phyloP scores from a whole-genome alignment of 1,139 yeast genomes.

The Zhuliangozyma parablackwelliae region DNA sequence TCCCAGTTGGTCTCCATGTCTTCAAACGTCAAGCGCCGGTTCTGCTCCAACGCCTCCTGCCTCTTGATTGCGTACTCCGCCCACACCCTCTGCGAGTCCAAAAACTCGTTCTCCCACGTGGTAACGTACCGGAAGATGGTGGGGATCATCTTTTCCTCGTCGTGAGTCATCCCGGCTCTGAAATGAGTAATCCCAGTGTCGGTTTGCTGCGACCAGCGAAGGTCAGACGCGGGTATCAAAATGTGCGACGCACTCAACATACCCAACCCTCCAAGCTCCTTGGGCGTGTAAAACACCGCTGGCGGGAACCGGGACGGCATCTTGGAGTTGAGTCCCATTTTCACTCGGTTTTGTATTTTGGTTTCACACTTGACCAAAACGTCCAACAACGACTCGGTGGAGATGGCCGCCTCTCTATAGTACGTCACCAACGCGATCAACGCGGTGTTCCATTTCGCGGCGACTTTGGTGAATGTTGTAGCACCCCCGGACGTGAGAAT shows the following conservation, averaged over 20 bases:
- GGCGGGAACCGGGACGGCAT: constrained; percentile 99
- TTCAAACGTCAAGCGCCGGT: constrained; percentile 83
- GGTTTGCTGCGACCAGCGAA: constrained; percentile 88
- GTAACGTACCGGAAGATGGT: constrained; percentile 89
- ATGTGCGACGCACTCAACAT: constrained; percentile 97
- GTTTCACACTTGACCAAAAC: constrained; percentile 88
- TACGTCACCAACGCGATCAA: constrained; percentile 81
- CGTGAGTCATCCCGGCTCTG: constrained; percentile 87
- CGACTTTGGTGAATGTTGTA: constrained; percentile 90
- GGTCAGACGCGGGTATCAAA: constrained; percentile 87
- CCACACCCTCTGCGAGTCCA: constrained; percentile 96
- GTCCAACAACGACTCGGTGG: constrained; percentile 77
- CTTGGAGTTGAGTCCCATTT: constrained; percentile 91
- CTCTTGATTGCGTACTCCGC: constrained; percentile 91
- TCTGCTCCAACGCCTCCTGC: constrained; percentile 81
- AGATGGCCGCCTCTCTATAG: constrained; percentile 86
- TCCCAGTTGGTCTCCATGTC: constrained; percentile 96
- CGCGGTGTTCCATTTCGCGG: constrained; percentile 95
- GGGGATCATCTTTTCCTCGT: constrained; percentile 80
- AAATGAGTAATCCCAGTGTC: constrained; percentile 94
- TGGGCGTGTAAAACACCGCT: constrained; percentile 96
- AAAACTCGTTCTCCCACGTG: constrained; percentile 94
- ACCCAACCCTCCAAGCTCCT: constrained; percentile 94
- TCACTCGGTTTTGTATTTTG: constrained; percentile 88
- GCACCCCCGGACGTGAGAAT: constrained; percentile 95